Conservation (phyloP, 78 protist species). For the Dictyostelium brefeldianum region DNA sequence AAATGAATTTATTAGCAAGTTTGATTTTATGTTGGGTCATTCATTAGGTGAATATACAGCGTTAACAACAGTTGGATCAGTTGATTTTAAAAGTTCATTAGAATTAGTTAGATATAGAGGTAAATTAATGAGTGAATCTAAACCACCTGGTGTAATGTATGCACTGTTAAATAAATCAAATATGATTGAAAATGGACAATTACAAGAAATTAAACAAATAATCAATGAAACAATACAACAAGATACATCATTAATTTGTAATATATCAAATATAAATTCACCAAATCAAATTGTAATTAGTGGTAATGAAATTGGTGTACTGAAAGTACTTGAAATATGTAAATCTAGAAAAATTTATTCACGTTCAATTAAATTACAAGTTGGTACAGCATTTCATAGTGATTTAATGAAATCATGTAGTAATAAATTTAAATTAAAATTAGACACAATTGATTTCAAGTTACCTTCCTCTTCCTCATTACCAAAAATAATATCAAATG, state of each 20-base stretch:
- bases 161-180: constrained; percentile 35
- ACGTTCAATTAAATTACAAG: constrained; percentile 32
- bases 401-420: constrained; percentile 30
- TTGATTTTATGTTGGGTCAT: constrained; percentile 46
- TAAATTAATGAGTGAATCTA: constrained; percentile 31
- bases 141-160: constrained; percentile 30
- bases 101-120: constrained; percentile 51
- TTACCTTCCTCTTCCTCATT: background rate
- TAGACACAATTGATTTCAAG: constrained; percentile 5
- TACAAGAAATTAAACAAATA: background rate
- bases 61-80: background rate
- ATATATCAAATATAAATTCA: constrained; percentile 55
- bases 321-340: background rate
- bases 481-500: constrained; percentile 52
- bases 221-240: background rate
- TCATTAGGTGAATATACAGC: constrained; percentile 67
- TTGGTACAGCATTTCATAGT: constrained; percentile 66
- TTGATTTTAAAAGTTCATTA: constrained; percentile 7
- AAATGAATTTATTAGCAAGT: background rate
- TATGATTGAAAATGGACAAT: constrained; percentile 12
- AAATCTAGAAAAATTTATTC: constrained; percentile 15
- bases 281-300: constrained; percentile 68
- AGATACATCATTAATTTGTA: background rate
- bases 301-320: constrained; percentile 40
- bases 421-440: background rate